Evolutionary conservation across 495 filamentous ascomycete genomes (phyloP).

Genomic region (Symbiotaphrina buchneri): DNA sequence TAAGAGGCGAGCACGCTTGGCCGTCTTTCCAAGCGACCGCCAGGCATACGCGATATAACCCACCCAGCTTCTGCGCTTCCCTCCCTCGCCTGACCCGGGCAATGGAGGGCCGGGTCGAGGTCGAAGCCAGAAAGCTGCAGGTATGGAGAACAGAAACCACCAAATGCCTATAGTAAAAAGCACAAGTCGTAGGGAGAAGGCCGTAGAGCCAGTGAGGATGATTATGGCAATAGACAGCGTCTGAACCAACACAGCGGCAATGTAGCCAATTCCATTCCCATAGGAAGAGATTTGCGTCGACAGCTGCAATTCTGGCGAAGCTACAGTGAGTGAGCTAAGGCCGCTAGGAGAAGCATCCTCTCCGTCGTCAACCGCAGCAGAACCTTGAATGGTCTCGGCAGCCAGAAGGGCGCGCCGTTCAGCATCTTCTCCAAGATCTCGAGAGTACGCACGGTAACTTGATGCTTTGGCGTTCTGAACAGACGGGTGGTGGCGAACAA

Average conservation of each 20-base stretch:
- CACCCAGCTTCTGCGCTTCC: constrained; percentile 21
- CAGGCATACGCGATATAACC: constrained; percentile 62
- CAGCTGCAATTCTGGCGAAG: constrained; percentile 45
- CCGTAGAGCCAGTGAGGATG: constrained; percentile 42
- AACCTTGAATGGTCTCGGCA: no score
- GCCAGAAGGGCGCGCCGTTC: no score
- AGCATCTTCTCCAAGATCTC: no score
- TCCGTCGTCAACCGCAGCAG: no score
- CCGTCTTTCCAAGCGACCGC: constrained; percentile 62
- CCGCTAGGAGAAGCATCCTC: no score
- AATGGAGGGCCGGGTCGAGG: constrained; percentile 77
- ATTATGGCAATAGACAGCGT: constrained; percentile 53
- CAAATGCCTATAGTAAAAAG: constrained; percentile 76
- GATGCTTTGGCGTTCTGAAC: constrained; percentile 1
- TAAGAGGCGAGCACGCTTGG: constrained; percentile 53
- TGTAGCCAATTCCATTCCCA: constrained; percentile 81
- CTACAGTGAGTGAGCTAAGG: no score
- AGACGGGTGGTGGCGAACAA: constrained; percentile 18
- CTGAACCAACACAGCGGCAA: constrained; percentile 61
- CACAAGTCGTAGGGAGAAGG: constrained; percentile 57
- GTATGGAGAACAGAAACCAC: constrained; percentile 87
- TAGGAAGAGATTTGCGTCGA: constrained; percentile 73
- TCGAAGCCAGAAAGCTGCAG: constrained; percentile 74
- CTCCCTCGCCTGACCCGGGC: constrained; percentile 12
- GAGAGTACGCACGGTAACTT: no score